These are phyloP conservation scores for Kodamaea sp. DNA, from an alignment of 1,139 yeast genomes.

Conservation along the genomic window DNA sequence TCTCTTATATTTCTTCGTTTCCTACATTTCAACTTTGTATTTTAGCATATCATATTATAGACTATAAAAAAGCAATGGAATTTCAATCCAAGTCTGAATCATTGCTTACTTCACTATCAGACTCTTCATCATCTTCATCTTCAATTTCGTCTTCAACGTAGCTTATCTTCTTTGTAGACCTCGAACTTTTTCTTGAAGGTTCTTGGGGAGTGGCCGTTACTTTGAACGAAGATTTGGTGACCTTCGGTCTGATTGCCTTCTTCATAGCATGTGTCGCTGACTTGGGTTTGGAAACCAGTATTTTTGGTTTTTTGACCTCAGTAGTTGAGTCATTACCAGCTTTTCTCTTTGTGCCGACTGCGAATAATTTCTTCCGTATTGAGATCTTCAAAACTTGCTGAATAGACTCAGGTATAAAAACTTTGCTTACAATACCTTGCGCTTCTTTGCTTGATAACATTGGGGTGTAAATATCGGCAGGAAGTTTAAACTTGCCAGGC, in stretches of 20 bases:
- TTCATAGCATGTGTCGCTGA: neutral
- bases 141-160: conserved; percentile 30
- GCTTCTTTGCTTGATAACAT: conserved; percentile 50
- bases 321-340: conserved; percentile 4
- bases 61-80: neutral
- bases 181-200: conserved; percentile 46
- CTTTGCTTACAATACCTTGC: conserved; percentile 44
- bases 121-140: conserved; percentile 3
- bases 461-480: conserved; percentile 64
- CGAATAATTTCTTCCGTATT: conserved; percentile 27
- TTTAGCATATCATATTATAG: neutral
- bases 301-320: conserved; percentile 5
- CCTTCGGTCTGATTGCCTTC: conserved; percentile 1
- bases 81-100: no score
- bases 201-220: no score
- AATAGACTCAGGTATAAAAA: conserved; percentile 50
- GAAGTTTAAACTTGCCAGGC: conserved; percentile 74
- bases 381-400: conserved; percentile 29
- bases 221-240: no score
- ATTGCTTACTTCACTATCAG: conserved; percentile 1
- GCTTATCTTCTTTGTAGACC: conserved; percentile 39
- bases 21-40: no score
- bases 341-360: conserved; percentile 14
- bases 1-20: no score
- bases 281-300: neutral